Evolutionary conservation across 305 asterid species (phyloP).

Genomic region (Fraxinus floribunda): DNA sequence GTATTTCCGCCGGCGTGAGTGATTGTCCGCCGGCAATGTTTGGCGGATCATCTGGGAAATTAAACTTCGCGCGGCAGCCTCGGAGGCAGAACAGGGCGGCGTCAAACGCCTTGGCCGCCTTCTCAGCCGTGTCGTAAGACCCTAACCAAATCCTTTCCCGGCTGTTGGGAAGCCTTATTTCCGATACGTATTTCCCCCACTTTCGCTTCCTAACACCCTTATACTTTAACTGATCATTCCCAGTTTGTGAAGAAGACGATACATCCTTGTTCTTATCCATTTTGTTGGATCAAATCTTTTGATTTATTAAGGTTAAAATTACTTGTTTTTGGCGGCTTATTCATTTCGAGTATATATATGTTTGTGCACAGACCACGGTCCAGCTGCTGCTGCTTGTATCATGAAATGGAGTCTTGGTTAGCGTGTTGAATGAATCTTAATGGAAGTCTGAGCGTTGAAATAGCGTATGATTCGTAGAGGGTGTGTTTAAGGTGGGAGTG

Average conservation of each 20-base stretch:
- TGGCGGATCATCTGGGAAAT: conserved; percentile 57
- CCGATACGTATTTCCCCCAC: conserved; percentile 68
- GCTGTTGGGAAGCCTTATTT: conserved; percentile 58
- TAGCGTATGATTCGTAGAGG: conserved; percentile 18
- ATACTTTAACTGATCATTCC: conserved; percentile 24
- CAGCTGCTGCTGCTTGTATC: conserved; percentile 14
- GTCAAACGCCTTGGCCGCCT: conserved; percentile 62
- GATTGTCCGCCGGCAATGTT: conserved; percentile 29
- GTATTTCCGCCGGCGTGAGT: conserved; percentile 37
- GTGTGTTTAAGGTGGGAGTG: neutral
- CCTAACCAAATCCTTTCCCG: conserved; percentile 72
- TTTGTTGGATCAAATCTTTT: neutral
- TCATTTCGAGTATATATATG: neutral
- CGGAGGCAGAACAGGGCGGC: conserved; percentile 64
- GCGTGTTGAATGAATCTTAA: conserved; percentile 30
- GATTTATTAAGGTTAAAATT: neutral
- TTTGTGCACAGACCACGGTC: conserved; percentile 26
- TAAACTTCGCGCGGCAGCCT: conserved; percentile 49
- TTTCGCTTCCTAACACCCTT: conserved; percentile 57
- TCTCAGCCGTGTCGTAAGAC: conserved; percentile 57
- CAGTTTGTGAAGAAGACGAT: conserved; percentile 3
- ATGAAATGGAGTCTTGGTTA: conserved; percentile 14
- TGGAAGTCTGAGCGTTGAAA: conserved; percentile 29
- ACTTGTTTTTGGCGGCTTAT: conserved; percentile 35
- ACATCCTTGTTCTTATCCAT: conserved; percentile 24